Evolutionary conservation across 2,329 filamentous ascomycete species (phyloP).

Genomic region (Ophiocordyceps sinensis): DNA sequence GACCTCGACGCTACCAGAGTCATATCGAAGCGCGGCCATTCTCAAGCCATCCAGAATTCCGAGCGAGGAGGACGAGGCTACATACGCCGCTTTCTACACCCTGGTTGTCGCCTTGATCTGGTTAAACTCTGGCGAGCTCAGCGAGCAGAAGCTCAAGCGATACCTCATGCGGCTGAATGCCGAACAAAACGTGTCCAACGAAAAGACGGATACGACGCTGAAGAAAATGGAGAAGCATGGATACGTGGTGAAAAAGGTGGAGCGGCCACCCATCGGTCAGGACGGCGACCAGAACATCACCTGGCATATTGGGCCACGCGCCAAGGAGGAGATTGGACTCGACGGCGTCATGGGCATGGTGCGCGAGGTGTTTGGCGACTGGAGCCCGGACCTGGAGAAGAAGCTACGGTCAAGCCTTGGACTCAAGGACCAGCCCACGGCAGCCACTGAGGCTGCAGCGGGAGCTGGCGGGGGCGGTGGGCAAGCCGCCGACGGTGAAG

Average conservation of each 20-base stretch:
- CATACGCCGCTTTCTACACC: conserved; percentile 70
- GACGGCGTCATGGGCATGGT: conserved; percentile 61
- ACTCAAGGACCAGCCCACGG: conserved; percentile 18
- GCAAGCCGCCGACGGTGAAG: conserved; percentile 2
- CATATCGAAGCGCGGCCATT: conserved; percentile 53
- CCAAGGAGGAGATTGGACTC: conserved; percentile 72
- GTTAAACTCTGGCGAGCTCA: conserved; percentile 57
- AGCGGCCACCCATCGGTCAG: conserved; percentile 34
- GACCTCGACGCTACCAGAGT: conserved; percentile 52
- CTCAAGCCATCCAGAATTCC: conserved; percentile 54
- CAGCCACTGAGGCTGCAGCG: conserved; percentile 2
- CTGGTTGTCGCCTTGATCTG: conserved; percentile 65
- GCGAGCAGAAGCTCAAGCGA: conserved; percentile 64
- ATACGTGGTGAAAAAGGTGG: conserved; percentile 64
- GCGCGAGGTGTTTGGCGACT: conserved; percentile 40
- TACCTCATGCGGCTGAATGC: conserved; percentile 64
- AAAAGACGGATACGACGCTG: conserved; percentile 62
- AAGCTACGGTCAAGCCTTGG: conserved; percentile 49
- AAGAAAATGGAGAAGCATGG: conserved; percentile 65
- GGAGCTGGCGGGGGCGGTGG: conserved; percentile 10
- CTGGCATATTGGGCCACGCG: conserved; percentile 74
- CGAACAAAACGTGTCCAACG: conserved; percentile 57
- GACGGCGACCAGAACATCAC: conserved; percentile 65
- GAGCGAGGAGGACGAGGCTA: conserved; percentile 53
- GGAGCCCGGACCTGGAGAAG: conserved; percentile 39